Evolutionary conservation across 139 green algal genomes (phyloP).

Genomic region (Picochlorum costavermella): DNA sequence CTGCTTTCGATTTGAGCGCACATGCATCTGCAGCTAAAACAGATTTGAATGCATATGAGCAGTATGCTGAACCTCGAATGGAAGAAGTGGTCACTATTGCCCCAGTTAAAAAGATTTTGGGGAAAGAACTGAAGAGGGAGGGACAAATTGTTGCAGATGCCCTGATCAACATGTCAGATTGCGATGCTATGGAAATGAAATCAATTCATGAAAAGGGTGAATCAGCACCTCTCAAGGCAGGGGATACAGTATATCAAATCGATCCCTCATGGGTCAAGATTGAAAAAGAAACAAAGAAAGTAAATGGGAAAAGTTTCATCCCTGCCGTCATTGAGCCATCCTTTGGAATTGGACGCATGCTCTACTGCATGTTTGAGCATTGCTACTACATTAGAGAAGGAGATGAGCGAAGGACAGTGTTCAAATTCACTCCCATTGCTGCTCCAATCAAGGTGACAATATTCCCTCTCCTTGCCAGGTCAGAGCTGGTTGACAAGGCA

Average conservation of each 20-base stretch:
- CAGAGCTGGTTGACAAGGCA: constrained; percentile 57
- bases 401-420: constrained; percentile 59
- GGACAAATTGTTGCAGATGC: constrained; percentile 59
- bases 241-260: constrained; percentile 28
- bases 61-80: constrained; percentile 67
- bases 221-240: constrained; percentile 17
- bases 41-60: constrained; percentile 76
- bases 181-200: constrained; percentile 36
- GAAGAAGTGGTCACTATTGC: constrained; percentile 61
- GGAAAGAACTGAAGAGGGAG: constrained; percentile 82
- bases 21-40: constrained; percentile 67
- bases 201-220: constrained; percentile 35
- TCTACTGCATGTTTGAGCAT: constrained; percentile 99
- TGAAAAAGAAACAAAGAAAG: constrained; percentile 56
- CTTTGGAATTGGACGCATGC: constrained; percentile 96
- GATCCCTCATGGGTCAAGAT: constrained; percentile 60
- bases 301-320: constrained; percentile 68
- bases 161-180: constrained; percentile 45
- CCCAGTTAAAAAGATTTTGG: constrained; percentile 81
- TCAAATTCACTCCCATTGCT: constrained; percentile 82
- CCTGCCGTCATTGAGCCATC: constrained; percentile 97
- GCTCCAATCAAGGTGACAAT: constrained; percentile 94
- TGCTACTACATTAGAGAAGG: constrained; percentile 77
- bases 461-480: constrained; percentile 71
- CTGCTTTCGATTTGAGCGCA: constrained; percentile 84